phyloP scores from a whole-genome alignment of 2,329 filamentous ascomycete genomes.

The Aspergillus carbonarius region DNA sequence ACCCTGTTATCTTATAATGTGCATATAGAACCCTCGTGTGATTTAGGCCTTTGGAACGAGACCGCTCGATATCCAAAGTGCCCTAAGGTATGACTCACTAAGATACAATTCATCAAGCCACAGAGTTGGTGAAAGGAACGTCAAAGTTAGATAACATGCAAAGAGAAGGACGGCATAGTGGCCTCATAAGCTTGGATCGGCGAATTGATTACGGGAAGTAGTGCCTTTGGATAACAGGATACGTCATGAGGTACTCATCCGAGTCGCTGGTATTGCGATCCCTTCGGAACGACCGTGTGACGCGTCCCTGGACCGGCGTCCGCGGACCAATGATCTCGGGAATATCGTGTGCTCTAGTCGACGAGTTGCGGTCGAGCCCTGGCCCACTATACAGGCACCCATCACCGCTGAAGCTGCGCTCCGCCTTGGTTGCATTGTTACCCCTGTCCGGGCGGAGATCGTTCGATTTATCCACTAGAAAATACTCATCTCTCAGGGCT shows the following conservation, averaged over 20 bases:
- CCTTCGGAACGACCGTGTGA: slow-evolving; percentile 3
- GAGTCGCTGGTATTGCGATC: slow-evolving; percentile 24
- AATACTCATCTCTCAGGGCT: slow-evolving; percentile 28
- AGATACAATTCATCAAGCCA: not conserved
- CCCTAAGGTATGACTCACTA: not conserved
- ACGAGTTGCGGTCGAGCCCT: slow-evolving; percentile 20
- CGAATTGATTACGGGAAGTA: slow-evolving; percentile 16
- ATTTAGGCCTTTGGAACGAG: not conserved
- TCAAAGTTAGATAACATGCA: slow-evolving; percentile 6
- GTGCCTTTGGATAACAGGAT: slow-evolving; percentile 17
- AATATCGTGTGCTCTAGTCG: slow-evolving; percentile 18
- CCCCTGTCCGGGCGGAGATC: slow-evolving; percentile 24
- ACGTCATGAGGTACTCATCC: slow-evolving; percentile 22
- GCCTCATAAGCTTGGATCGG: not conserved
- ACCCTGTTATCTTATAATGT: not conserved
- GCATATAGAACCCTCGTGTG: slow-evolving; percentile 1
- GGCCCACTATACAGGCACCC: slow-evolving; percentile 21
- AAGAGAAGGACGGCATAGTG: not conserved
- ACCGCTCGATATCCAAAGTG: not conserved
- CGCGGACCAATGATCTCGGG: slow-evolving; percentile 22
- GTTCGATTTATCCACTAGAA: slow-evolving; percentile 28
- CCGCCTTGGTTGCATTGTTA: slow-evolving; percentile 25
- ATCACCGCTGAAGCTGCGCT: slow-evolving; percentile 17
- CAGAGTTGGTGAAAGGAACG: slow-evolving; percentile 6
- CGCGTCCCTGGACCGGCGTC: slow-evolving; percentile 2